A percentile compares a stretch with the other conserved stretches of the same genome.
Evolutionary conservation across 2,329 filamentous ascomycete genomes (phyloP).

Genomic region (Elsinoe perseae): DNA sequence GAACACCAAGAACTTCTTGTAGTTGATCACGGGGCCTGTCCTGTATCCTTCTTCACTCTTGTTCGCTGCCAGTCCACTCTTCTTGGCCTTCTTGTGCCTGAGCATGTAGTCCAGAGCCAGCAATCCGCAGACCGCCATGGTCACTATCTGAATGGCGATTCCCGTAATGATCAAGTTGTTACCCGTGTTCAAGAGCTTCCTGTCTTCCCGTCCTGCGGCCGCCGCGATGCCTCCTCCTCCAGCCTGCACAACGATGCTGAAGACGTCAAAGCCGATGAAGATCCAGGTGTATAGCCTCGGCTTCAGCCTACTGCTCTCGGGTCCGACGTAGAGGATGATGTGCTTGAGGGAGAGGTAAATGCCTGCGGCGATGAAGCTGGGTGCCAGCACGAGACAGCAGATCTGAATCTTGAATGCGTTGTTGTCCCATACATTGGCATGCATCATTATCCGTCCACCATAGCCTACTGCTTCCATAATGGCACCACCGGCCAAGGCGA

Average conservation of each 20-base stretch:
- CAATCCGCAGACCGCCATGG: constrained; percentile 36
- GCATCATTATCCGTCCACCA: constrained; percentile 36
- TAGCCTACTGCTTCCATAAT: constrained; percentile 39
- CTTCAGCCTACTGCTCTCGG: constrained; percentile 34
- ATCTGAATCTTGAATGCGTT: constrained; percentile 38
- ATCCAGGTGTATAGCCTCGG: constrained; percentile 43
- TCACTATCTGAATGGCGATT: constrained; percentile 38
- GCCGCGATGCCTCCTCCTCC: constrained; percentile 38
- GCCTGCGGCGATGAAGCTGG: constrained; percentile 39
- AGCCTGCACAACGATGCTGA: constrained; percentile 40
- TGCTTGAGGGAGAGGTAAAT: constrained; percentile 44
- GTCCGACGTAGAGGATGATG: constrained; percentile 38
- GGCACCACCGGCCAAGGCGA: constrained; percentile 34
- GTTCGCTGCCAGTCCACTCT: constrained; percentile 3
- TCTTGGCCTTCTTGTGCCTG: constrained; percentile 15
- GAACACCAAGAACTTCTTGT: constrained; percentile 45
- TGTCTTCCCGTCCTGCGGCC: constrained; percentile 22
- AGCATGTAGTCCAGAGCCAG: constrained; percentile 36
- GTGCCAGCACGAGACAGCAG: constrained; percentile 37
- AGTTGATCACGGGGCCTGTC: constrained; percentile 11
- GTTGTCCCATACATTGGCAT: constrained; percentile 35
- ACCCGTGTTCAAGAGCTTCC: constrained; percentile 31
- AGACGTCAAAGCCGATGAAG: constrained; percentile 44
- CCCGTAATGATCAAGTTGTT: constrained; percentile 42
- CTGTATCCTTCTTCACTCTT: constrained; percentile 33